Conservation (phyloP, 805 yeast species). For the Torulaspora indica region DNA sequence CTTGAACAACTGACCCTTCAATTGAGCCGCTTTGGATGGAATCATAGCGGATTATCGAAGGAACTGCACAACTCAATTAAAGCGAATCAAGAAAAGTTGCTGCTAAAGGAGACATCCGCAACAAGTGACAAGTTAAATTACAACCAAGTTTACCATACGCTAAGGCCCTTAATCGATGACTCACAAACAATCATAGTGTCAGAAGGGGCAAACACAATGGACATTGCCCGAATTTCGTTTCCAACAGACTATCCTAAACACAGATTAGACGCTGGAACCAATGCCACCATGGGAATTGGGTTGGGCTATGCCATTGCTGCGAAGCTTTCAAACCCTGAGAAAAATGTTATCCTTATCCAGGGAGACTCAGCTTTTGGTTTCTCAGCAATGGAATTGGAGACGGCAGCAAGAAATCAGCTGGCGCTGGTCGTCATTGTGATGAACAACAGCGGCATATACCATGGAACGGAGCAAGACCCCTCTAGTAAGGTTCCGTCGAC, state of each 20-base stretch:
- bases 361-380: conserved; percentile 80
- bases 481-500: conserved; percentile 47
- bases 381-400: conserved; percentile 68
- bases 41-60: conserved; percentile 12
- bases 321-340: conserved; percentile 42
- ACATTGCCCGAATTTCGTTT: conserved; percentile 58
- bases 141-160: conserved; percentile 48
- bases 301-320: conserved; percentile 66
- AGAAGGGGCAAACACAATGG: conserved; percentile 81
- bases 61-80: conserved; percentile 15
- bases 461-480: conserved; percentile 45
- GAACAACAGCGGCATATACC: conserved; percentile 72
- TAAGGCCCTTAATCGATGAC: conserved; percentile 41
- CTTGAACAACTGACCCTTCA: conserved; percentile 35
- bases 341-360: conserved; percentile 53
- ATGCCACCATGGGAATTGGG: conserved; percentile 76
- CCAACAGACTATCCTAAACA: conserved; percentile 48
- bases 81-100: conserved; percentile 25
- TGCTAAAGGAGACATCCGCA: conserved; percentile 32
- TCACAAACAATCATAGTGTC: conserved; percentile 44
- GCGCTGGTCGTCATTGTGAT: conserved; percentile 58
- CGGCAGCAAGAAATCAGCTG: conserved; percentile 51
- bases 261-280: conserved; percentile 67
- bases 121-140: conserved; percentile 39
- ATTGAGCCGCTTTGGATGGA: conserved; percentile 17